A percentile compares a stretch with the other conserved stretches of the same genome.
phyloP scores from a whole-genome alignment of 495 filamentous ascomycete species.

The Physcia stellaris region DNA sequence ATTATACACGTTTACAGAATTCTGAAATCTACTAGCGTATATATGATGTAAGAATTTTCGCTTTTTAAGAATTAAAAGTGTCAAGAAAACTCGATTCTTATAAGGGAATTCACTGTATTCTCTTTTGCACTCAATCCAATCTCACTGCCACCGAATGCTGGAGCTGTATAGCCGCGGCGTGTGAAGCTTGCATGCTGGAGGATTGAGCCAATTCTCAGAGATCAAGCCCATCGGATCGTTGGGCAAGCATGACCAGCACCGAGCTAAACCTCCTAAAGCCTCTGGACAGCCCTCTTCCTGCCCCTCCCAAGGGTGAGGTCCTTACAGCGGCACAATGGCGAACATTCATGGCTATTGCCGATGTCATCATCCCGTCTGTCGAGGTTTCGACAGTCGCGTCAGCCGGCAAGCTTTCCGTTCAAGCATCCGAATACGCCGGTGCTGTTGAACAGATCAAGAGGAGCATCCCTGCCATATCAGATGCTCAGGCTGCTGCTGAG shows the following conservation, averaged over 20 bases:
- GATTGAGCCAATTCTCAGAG: no score
- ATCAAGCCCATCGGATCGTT: no score
- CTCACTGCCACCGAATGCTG: no score
- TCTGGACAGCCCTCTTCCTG: constrained; percentile 29
- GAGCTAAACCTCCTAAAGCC: constrained; percentile 18
- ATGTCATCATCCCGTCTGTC: constrained; percentile 41
- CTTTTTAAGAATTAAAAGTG: no score
- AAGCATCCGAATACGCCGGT: constrained; percentile 23
- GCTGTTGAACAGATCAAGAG: constrained; percentile 20
- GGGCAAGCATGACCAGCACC: constrained; percentile 13
- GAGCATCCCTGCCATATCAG: constrained; percentile 20
- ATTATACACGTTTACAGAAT: no score
- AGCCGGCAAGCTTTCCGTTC: constrained; percentile 11
- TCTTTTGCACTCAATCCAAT: no score
- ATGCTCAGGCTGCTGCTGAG: constrained; percentile 20
- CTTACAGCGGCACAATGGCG: constrained; percentile 41
- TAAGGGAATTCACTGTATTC: no score
- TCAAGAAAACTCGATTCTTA: no score
- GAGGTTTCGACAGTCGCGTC: constrained; percentile 17
- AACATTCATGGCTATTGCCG: constrained; percentile 39
- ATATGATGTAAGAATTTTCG: no score
- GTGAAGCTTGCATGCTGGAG: no score
- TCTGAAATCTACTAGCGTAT: no score
- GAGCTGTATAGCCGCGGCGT: no score
- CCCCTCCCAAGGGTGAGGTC: constrained; percentile 22